Conservation (phyloP, 768 basidiomycete species). For the Piloderma croceum region DNA sequence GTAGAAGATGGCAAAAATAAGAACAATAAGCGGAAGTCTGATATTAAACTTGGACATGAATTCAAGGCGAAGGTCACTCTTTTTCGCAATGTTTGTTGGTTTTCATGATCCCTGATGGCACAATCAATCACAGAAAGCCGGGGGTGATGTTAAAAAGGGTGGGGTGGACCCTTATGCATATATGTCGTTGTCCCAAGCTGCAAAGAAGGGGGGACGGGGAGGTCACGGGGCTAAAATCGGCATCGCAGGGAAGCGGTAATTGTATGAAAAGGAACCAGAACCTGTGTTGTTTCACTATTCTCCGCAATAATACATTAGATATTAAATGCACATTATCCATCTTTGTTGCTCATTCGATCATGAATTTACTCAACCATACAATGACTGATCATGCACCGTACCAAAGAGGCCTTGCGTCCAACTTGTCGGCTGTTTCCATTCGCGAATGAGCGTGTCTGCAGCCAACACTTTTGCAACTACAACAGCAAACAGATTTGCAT, state of each 20-base stretch:
- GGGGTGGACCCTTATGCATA: conserved; percentile 93
- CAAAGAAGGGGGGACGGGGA: conserved; percentile 54
- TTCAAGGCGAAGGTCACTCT: conserved; percentile 89
- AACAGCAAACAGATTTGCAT: conserved; percentile 59
- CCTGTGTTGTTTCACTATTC: background rate
- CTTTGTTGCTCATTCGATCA: conserved; percentile 8
- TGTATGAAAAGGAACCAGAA: conserved; percentile 3
- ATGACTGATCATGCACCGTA: conserved; percentile 62
- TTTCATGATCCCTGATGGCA: conserved; percentile 1
- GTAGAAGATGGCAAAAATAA: conserved; percentile 31
- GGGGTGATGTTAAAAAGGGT: conserved; percentile 86
- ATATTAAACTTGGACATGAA: conserved; percentile 68
- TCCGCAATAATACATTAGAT: background rate
- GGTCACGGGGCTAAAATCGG: conserved; percentile 50
- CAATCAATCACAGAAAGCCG: conserved; percentile 66
- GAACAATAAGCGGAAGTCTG: conserved; percentile 52
- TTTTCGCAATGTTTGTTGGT: conserved; percentile 2
- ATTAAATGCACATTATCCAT: conserved; percentile 10
- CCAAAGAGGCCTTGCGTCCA: conserved; percentile 67
- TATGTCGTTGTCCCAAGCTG: conserved; percentile 75
- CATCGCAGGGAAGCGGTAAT: conserved; percentile 57
- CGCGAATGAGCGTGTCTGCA: conserved; percentile 22
- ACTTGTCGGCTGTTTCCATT: conserved; percentile 62
- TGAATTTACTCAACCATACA: conserved; percentile 49
- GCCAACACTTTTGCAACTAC: conserved; percentile 46